Evolutionary conservation across 1,284 basidiomycete genomes (phyloP).

Genomic region (Sporisorium scitamineum): DNA sequence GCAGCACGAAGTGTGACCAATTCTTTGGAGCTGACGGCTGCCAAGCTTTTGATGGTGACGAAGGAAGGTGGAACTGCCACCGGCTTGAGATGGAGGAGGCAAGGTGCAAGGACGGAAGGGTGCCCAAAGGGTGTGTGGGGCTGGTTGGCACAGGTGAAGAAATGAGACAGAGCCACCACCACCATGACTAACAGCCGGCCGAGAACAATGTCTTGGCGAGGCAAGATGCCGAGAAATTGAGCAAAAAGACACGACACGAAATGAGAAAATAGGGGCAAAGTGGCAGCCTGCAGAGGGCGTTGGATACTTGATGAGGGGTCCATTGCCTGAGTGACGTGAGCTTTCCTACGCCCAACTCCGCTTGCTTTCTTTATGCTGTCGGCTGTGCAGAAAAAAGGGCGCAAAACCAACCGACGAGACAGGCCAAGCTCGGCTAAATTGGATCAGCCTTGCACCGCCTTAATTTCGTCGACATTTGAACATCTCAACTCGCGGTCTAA

Average conservation of each 20-base stretch:
- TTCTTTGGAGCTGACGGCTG: background rate
- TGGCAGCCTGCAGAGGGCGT: background rate
- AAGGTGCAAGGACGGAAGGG: background rate
- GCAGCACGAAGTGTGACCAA: too few species aligned
- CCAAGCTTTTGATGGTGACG: conserved; percentile 5
- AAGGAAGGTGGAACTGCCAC: background rate
- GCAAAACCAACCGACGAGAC: background rate
- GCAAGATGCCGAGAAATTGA: background rate
- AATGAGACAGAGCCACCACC: too few species aligned
- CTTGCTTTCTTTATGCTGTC: background rate
- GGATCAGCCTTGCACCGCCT: conserved; percentile 12
- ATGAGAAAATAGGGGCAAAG: background rate
- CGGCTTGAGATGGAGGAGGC: conserved; percentile 2
- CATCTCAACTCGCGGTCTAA: background rate
- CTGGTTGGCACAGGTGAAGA: background rate
- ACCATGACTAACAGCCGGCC: too few species aligned
- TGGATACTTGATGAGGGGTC: too few species aligned
- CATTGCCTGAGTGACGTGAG: too few species aligned
- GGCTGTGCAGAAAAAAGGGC: background rate
- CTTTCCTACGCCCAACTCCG: background rate
- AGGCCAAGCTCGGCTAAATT: background rate
- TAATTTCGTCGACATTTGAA: background rate
- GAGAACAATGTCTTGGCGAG: background rate
- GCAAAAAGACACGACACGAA: background rate
- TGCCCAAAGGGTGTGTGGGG: background rate